phyloP scores from a whole-genome alignment of 345 rosid species.

The Ceriops decandra region DNA sequence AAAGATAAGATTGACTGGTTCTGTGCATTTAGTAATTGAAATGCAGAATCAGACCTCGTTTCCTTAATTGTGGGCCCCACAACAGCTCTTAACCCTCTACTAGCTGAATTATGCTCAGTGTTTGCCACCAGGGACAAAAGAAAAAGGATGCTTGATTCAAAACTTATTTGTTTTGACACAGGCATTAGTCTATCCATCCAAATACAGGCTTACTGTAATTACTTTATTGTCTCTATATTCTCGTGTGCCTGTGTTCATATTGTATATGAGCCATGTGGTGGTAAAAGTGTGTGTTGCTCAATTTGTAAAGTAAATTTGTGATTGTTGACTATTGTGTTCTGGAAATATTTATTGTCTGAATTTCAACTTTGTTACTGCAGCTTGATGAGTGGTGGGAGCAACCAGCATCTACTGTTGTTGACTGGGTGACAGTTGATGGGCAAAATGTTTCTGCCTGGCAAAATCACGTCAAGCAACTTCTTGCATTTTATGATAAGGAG shows the following conservation, averaged over 20 bases:
- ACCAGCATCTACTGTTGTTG: conserved; percentile 85
- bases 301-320: too few relatives aligned
- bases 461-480: conserved; percentile 86
- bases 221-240: neutral
- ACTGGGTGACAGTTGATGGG: conserved; percentile 86
- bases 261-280: neutral
- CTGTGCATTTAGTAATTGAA: neutral
- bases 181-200: neutral
- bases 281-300: neutral
- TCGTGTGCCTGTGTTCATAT: too few relatives aligned
- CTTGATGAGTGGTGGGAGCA: conserved; percentile 97
- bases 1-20: too few relatives aligned
- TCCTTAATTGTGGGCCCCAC: neutral
- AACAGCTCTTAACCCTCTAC: neutral
- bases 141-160: neutral
- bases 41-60: neutral
- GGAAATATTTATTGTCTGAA: conserved; percentile 3
- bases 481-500: conserved; percentile 77
- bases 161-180: neutral
- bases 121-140: neutral
- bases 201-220: neutral
- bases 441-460: conserved; percentile 83
- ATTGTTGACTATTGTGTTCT: neutral
- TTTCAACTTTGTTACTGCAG: conserved; percentile 38
- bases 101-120: neutral